Conservation (phyloP, 73 alveolate genomes). For the Tetrahymena elliotti region DNA sequence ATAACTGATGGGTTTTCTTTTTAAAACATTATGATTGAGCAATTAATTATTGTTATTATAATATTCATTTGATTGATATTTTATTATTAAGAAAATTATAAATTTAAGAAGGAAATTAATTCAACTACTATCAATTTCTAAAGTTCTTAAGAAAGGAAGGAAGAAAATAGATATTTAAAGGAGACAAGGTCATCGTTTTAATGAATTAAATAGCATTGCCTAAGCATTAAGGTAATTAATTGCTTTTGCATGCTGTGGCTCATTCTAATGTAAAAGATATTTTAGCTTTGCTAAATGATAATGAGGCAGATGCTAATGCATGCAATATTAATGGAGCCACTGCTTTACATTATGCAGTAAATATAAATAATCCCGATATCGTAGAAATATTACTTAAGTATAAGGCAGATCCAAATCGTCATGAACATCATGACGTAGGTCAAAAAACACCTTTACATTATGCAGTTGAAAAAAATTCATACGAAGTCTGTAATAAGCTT, state of each 20-base stretch:
- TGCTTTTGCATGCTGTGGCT: slow-evolving; percentile 64
- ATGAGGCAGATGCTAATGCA: slow-evolving; percentile 65
- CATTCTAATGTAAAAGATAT: slow-evolving; percentile 64
- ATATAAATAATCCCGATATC: slow-evolving; percentile 45
- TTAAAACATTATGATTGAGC: no score
- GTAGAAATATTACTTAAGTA: slow-evolving; percentile 56
- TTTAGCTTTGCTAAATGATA: slow-evolving; percentile 58
- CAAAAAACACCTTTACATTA: slow-evolving; percentile 67
- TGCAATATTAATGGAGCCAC: slow-evolving; percentile 69
- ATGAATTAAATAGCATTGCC: slow-evolving; percentile 39
- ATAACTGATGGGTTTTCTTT: background rate
- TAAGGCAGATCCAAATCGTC: slow-evolving; percentile 63
- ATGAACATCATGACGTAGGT: slow-evolving; percentile 65
- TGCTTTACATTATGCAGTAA: slow-evolving; percentile 56
- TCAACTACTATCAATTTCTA: background rate
- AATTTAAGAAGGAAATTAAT: background rate
- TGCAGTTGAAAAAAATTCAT: slow-evolving; percentile 62
- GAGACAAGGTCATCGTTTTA: background rate
- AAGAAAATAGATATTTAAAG: background rate
- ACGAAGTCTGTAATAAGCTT: slow-evolving; percentile 47
- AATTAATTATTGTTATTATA: no score
- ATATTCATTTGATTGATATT: no score
- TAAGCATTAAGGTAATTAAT: slow-evolving; percentile 34
- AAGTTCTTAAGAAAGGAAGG: background rate
- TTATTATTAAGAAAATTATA: background rate